phyloP scores from a whole-genome alignment of 2,329 filamentous ascomycete genomes.

The Phialemoniopsis sp. region DNA sequence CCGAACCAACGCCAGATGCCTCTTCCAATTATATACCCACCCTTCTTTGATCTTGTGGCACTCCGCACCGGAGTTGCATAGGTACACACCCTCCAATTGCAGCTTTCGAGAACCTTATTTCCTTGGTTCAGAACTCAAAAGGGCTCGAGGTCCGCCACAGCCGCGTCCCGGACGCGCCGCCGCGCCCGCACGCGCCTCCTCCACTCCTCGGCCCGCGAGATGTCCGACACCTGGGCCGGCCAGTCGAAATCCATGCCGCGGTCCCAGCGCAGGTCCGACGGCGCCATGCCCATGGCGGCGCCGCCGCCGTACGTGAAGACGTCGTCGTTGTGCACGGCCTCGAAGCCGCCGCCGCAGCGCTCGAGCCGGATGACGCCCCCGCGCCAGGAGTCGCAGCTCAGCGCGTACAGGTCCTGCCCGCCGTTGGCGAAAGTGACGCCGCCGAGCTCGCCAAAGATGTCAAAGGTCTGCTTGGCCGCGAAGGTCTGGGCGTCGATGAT shows the following conservation, averaged over 20 bases:
- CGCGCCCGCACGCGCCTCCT: neutral
- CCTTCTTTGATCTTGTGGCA: too few species aligned
- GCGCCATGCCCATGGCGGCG: too few species aligned
- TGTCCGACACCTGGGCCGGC: neutral
- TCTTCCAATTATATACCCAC: too few species aligned
- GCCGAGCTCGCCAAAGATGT: conserved; percentile 72
- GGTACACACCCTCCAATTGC: too few species aligned
- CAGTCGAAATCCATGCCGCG: conserved; percentile 4
- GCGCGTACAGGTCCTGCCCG: conserved; percentile 63
- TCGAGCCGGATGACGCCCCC: conserved; percentile 65
- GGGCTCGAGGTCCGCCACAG: neutral
- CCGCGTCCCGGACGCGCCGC: neutral
- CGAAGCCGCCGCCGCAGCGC: conserved; percentile 32
- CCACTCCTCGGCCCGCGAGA: too few species aligned
- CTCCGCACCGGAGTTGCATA: too few species aligned
- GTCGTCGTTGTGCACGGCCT: conserved; percentile 17
- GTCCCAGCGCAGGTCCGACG: conserved; percentile 1
- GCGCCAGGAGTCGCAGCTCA: conserved; percentile 61
- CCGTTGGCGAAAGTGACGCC: conserved; percentile 64
- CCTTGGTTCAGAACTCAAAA: too few species aligned
- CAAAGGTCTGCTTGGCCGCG: conserved; percentile 62
- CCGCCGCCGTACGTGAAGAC: neutral
- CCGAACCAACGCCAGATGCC: too few species aligned
- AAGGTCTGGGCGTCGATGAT: conserved; percentile 66
- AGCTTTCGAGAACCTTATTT: too few species aligned